Evolutionary conservation across 148 eudicot species (phyloP).

Genomic region (Polygonum aviculare): DNA sequence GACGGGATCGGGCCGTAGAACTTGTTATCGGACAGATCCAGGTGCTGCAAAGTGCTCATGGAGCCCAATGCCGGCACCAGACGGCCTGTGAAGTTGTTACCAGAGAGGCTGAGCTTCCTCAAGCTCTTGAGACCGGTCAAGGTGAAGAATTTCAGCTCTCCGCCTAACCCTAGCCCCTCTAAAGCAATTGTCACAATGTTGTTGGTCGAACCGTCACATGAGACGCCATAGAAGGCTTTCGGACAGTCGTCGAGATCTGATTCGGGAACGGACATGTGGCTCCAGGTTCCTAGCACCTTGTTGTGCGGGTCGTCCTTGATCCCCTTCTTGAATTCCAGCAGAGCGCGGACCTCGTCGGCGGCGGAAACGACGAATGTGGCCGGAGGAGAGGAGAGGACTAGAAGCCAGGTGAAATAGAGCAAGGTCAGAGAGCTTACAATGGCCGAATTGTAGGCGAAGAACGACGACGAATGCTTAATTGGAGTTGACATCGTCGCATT

Average conservation of each 20-base stretch:
- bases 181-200: slow-evolving; percentile 44
- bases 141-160: slow-evolving; percentile 67
- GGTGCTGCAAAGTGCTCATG: slow-evolving; percentile 36
- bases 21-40: slow-evolving; percentile 63
- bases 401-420: neutral
- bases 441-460: neutral
- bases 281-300: slow-evolving; percentile 42
- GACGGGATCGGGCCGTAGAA: slow-evolving; percentile 78
- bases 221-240: slow-evolving; percentile 47
- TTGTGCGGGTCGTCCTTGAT: slow-evolving; percentile 45
- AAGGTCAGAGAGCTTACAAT: neutral
- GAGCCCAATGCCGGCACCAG: slow-evolving; percentile 62
- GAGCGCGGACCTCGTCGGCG: slow-evolving; percentile 55
- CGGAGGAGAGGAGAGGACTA: slow-evolving; percentile 4
- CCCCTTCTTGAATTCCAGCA: slow-evolving; percentile 83
- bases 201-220: slow-evolving; percentile 27
- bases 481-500: neutral
- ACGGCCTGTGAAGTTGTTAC: slow-evolving; percentile 53
- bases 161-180: slow-evolving; percentile 37
- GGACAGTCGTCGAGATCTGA: slow-evolving; percentile 45
- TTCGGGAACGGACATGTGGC: slow-evolving; percentile 9
- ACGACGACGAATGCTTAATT: neutral
- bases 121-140: slow-evolving; percentile 35
- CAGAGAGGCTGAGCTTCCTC: slow-evolving; percentile 44
- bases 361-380: slow-evolving; percentile 39